phyloP scores from a whole-genome alignment of 208 protist species.

The Phytomonas serpens region DNA sequence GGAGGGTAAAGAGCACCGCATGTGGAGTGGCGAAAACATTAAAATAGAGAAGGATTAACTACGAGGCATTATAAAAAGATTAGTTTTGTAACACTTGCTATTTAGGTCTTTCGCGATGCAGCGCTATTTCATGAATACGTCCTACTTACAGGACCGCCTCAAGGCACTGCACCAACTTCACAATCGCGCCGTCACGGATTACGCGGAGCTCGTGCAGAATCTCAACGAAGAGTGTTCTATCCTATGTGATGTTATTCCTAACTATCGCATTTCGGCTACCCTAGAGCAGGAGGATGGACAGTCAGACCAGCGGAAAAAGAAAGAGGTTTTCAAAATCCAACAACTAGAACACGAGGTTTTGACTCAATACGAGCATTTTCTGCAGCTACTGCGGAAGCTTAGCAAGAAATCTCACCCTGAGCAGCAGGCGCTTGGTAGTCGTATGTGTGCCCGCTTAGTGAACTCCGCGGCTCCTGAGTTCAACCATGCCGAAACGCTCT shows the following conservation, averaged over 20 bases:
- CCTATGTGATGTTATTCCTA: slow-evolving; percentile 80
- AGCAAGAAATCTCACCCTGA: slow-evolving; percentile 82
- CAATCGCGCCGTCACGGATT: slow-evolving; percentile 69
- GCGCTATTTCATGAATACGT: slow-evolving; percentile 91
- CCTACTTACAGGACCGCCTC: slow-evolving; percentile 77
- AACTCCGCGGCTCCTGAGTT: slow-evolving; percentile 76
- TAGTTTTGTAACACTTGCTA: background rate
- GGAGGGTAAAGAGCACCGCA: background rate
- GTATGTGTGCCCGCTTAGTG: slow-evolving; percentile 71
- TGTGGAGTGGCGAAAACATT: too few relatives aligned
- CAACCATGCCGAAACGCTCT: slow-evolving; percentile 80
- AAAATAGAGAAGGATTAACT: too few relatives aligned
- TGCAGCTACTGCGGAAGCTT: slow-evolving; percentile 85
- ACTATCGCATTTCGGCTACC: slow-evolving; percentile 80
- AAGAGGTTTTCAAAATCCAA: slow-evolving; percentile 88
- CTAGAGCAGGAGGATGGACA: slow-evolving; percentile 79
- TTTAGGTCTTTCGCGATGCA: slow-evolving; percentile 43
- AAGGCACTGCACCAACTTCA: slow-evolving; percentile 76
- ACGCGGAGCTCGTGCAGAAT: slow-evolving; percentile 80
- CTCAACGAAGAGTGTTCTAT: slow-evolving; percentile 83
- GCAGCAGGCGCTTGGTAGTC: slow-evolving; percentile 89
- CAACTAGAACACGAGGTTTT: slow-evolving; percentile 87
- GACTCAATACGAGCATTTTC: slow-evolving; percentile 88
- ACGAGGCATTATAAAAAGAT: background rate
- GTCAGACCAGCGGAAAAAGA: slow-evolving; percentile 66